Base-by-base conservation (phyloP, 202 grass and related monocot genomes). In the Schoenoplectus tabernaemontani region DNA sequence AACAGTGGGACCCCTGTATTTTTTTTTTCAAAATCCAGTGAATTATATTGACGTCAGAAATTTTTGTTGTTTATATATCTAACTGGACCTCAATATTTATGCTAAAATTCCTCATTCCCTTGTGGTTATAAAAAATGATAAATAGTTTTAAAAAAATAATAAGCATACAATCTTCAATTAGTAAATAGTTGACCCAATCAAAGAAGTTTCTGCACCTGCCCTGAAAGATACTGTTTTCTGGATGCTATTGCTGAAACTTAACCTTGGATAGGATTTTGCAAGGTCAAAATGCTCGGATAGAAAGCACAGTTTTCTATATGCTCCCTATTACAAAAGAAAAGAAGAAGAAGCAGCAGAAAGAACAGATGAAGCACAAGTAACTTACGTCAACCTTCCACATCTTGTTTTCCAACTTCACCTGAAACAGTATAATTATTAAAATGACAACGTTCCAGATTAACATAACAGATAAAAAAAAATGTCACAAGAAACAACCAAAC, bases 371-470 rank as follows among this genome's bases (percentile, higher is more conserved):
- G 6, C 4, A 37, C 28, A 15, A 0, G 20, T 8, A 7, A 88
- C 92, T 93, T 83, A 99, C 96, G 88, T 99, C 83, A 2, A 99
- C 87, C 83, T 99, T 99, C 96, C 96, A 99, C 20, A 81, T 91
- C 79, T 96, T 99, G 76, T 96, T 99, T 72, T 99, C 96, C 92
- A 99, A 83, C 85, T 88, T 99, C 82, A 99, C 92, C 96, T 99
- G 88, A 65, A 89, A 76, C 22, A 24, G 13, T 34, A 74, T 33
- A 33, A 74, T 4, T 10, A 67, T 67, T 15, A 71, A 12, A 56
- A 36, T 44, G 30, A 41, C 10, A 59, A 17, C n/a, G 16, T 0
- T 51, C 39, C 11, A 17, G 22, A 33, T 56, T 54, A 57, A 24
- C 38, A 74, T 44, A 53, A 59, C 17, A 66, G 22, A 60, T 19